phyloP scores from a whole-genome alignment of 345 rosid genomes.

The Turritis glabra region DNA sequence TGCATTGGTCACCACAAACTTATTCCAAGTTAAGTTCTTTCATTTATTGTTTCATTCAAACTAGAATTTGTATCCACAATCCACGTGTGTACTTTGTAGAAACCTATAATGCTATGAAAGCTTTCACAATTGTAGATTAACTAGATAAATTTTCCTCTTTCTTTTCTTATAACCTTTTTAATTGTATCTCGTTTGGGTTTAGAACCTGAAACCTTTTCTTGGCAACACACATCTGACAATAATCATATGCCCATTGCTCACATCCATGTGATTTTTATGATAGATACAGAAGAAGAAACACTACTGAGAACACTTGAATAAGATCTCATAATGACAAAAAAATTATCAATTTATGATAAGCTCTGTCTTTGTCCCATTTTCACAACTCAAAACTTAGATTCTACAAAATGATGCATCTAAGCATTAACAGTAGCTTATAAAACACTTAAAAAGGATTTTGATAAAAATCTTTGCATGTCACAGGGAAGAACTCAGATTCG shows the following conservation, averaged over 20 bases:
- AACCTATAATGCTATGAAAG: background rate
- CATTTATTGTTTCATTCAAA: background rate
- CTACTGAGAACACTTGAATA: background rate
- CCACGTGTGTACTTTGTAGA: background rate
- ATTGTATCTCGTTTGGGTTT: background rate
- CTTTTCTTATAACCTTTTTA: background rate
- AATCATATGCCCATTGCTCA: background rate
- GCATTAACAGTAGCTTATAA: background rate
- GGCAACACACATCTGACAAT: background rate
- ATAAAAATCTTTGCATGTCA: background rate
- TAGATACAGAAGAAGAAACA: background rate
- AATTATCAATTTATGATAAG: background rate
- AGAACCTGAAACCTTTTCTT: background rate
- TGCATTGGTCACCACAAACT: background rate
- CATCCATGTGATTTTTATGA: background rate
- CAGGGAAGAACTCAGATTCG: slow-evolving; percentile 49
- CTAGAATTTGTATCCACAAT: background rate
- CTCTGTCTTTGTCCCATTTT: background rate
- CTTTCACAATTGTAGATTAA: background rate
- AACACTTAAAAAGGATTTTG: background rate
- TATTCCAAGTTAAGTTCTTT: background rate
- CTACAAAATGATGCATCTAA: background rate
- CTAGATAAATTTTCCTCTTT: background rate
- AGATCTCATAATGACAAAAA: background rate
- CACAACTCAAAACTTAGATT: background rate